phyloP scores from a whole-genome alignment of 2,329 filamentous ascomycete genomes.

The Neofusicoccum parvum region DNA sequence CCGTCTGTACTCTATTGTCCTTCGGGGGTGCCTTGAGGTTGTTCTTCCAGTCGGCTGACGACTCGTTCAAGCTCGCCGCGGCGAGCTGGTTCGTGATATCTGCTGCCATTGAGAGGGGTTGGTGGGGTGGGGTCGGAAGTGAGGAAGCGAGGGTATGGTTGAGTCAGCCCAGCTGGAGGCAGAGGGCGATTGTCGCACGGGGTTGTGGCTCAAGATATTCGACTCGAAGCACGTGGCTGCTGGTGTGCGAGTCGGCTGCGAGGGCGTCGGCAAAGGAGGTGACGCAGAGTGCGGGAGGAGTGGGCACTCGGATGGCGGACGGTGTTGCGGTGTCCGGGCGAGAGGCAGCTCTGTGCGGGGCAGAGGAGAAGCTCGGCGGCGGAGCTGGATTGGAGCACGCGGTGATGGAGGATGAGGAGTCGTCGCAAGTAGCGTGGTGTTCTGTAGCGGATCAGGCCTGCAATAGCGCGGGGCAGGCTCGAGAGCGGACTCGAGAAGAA shows the following conservation, averaged over 20 bases:
- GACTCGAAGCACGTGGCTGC: conserved; percentile 3
- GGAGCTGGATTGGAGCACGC: not conserved
- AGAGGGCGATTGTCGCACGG: conserved; percentile 1
- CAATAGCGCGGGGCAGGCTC: conserved; percentile 7
- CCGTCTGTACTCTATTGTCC: conserved; percentile 79
- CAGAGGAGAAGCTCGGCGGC: conserved; percentile 4
- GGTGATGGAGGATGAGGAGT: not conserved
- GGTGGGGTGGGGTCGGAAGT: not conserved
- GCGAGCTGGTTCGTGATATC: conserved; percentile 60
- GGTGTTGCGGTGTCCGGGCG: not conserved
- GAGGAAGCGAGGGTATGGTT: not conserved
- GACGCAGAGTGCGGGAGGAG: not conserved
- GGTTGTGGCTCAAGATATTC: conserved; percentile 13
- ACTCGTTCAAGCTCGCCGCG: conserved; percentile 53
- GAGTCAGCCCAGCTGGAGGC: not conserved
- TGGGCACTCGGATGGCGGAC: not conserved
- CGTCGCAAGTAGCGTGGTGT: not conserved
- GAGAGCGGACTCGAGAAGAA: conserved; percentile 10
- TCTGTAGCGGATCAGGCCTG: not conserved
- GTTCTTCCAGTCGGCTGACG: conserved; percentile 72
- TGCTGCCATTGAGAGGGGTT: conserved; percentile 43
- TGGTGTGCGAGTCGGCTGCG: conserved; percentile 10
- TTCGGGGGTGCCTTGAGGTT: conserved; percentile 71
- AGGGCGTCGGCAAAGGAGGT: conserved; percentile 6
- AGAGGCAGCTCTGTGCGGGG: not conserved